Percentiles rank a stretch among this genome's conserved stretches.
phyloP scores from a whole-genome alignment of 345 rosid species.

The Lepidium didymum region DNA sequence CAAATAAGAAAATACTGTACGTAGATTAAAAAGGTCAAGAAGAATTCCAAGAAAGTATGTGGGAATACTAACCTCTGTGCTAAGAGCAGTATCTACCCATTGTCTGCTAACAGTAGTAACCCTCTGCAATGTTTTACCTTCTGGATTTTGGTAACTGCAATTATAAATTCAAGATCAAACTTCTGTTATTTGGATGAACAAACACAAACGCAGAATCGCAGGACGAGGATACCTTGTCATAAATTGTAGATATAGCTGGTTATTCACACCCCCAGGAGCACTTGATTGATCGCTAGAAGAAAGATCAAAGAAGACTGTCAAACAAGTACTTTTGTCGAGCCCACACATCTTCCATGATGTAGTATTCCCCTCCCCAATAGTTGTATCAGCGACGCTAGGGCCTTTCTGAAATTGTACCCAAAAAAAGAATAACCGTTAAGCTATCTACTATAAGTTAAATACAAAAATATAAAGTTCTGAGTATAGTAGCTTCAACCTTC shows the following conservation, averaged over 20 bases:
- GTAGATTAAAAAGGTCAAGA: not conserved
- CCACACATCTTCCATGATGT: conserved; percentile 97
- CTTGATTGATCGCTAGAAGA: conserved; percentile 65
- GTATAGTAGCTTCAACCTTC: conserved; percentile 48
- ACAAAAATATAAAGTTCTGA: not conserved
- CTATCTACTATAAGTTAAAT: not conserved
- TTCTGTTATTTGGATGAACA: conserved; percentile 9
- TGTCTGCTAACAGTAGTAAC: conserved; percentile 80
- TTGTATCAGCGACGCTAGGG: conserved; percentile 74
- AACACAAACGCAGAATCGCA: not conserved
- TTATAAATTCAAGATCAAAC: conserved; percentile 18
- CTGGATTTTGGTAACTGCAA: conserved; percentile 74
- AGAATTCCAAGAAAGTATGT: not conserved
- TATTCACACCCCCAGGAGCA: conserved; percentile 59
- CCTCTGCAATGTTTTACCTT: conserved; percentile 68
- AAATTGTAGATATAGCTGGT: conserved; percentile 83
- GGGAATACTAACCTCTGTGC: conserved; percentile 66
- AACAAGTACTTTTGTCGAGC: conserved; percentile 88
- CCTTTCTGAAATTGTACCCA: conserved; percentile 75
- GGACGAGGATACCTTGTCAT: conserved; percentile 60
- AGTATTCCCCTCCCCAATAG: conserved; percentile 87
- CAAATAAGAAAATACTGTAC: not conserved
- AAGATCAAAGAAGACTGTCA: conserved; percentile 90
- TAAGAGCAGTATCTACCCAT: conserved; percentile 86
- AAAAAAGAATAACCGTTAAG: conserved; percentile 7